Evolutionary conservation across 257 asterid species (phyloP).

Genomic region (Solanum tacnaense): DNA sequence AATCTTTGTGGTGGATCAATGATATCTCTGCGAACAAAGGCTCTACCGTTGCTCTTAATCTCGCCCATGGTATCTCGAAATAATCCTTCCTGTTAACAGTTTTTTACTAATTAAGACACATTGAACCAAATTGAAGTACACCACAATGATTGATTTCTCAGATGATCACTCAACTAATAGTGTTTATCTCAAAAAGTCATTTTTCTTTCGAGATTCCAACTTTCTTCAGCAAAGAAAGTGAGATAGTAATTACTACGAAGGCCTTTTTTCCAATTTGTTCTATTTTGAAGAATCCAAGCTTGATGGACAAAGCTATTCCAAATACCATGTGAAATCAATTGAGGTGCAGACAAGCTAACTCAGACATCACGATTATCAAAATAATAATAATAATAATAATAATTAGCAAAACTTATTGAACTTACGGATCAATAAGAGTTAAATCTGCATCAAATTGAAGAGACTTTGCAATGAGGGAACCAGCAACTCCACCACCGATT

Average conservation of each 20-base stretch:
- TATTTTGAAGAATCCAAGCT: not conserved
- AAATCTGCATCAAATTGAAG: constrained; percentile 76
- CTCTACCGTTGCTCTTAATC: constrained; percentile 73
- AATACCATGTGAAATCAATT: not conserved
- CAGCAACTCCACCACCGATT: constrained; percentile 91
- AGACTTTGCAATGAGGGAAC: constrained; percentile 66
- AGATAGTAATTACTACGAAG: too few relatives aligned
- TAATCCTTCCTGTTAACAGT: constrained; percentile 61
- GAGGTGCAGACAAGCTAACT: not conserved
- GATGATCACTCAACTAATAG: too few relatives aligned
- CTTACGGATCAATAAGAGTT: constrained; percentile 78
- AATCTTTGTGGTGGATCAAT: constrained; percentile 64
- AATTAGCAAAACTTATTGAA: not conserved
- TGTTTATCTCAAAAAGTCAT: not conserved
- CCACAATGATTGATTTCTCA: too few relatives aligned
- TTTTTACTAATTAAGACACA: not conserved
- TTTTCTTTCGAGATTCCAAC: too few relatives aligned
- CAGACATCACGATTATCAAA: too few relatives aligned
- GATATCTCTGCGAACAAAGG: constrained; percentile 70
- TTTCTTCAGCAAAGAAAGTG: too few relatives aligned
- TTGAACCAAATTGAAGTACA: not conserved
- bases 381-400: too few relatives aligned
- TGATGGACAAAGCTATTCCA: not conserved
- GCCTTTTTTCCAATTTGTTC: not conserved
- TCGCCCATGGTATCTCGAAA: constrained; percentile 85